A percentile compares a stretch with the other conserved stretches of the same genome.
Evolutionary conservation across 306 rosid genomes (phyloP).

Genomic region (Quercus cerris): DNA sequence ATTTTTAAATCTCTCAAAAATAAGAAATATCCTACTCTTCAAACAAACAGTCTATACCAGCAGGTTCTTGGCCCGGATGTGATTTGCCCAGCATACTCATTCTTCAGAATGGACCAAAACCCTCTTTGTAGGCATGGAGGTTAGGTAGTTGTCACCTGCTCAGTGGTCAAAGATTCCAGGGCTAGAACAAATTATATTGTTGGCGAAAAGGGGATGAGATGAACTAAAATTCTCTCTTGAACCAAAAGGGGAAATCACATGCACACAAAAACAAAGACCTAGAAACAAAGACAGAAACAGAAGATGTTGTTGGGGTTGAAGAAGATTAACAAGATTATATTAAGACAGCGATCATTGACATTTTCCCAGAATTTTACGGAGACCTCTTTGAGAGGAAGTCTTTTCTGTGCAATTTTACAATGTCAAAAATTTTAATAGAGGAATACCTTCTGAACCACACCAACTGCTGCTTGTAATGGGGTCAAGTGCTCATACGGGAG

Average conservation of each 20-base stretch:
- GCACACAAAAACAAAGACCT: neutral
- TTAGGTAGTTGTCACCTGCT: neutral
- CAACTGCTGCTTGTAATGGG: slow-evolving; percentile 91
- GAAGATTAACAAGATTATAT: neutral
- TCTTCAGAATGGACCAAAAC: neutral
- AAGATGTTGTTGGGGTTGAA: neutral
- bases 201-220: neutral
- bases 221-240: neutral
- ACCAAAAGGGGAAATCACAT: neutral
- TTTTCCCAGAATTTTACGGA: no score
- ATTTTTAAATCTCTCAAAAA: neutral
- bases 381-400: no score
- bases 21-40: neutral
- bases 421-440: neutral
- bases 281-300: neutral
- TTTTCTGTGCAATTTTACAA: neutral
- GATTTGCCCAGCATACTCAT: neutral
- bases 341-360: no score
- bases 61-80: neutral
- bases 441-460: slow-evolving; percentile 77
- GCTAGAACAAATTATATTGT: neutral
- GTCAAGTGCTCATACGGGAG: slow-evolving; percentile 68
- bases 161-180: neutral
- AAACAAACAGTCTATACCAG: neutral
- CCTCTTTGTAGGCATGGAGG: neutral